Base-by-base conservation (phyloP, 176 grass and related monocot species). In the Pontederia paniculata region DNA sequence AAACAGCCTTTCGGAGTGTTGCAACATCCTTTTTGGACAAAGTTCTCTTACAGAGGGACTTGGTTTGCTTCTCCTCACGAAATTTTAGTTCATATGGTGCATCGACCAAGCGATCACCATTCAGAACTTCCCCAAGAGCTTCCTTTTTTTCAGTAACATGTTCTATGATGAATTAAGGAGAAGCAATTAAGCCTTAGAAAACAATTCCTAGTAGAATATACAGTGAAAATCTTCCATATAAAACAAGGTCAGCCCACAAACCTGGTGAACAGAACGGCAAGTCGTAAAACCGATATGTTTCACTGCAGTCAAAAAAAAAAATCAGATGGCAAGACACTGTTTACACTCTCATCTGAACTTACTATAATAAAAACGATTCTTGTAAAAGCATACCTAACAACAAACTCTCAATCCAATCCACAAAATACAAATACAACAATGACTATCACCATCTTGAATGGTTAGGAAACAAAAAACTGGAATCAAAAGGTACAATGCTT, bases 241-340 rank as follows among this genome's bases (percentile, higher is more conserved):
- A 52, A 5, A 31, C 5, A 31, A 31, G 1, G 2, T 31, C 52
- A 18, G 50, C 52, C 61, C 48, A 57, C 71, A 76, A 81, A 95
- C 89, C 89, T 85, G 85, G 89, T 42, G 73, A 70, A 72, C 89
- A 89, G 54, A 95, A 86, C 57, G 90, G 85, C 23, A 95, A 71
- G 77, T 95, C 90, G 64, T 89, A 95, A 74, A 86, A 95, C 22
- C 90, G 79, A 65, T 86, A 95, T 5, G 90, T 95, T 67, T 95
- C 85, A 76, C 90, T 95, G 90, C 62, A 89, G 80, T 61, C 70
- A 9, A 68, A 54, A 51, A 21, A 19, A 61, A 17, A 66, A 48
- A 15, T 66, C 20, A 50, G 21, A 70, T 46, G 69, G 55, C 20
- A 31, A 52, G n/a, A n/a, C n/a, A n/a, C n/a, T n/a, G n/a, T n/a